A percentile compares a stretch with the other conserved stretches of the same genome.
These are phyloP conservation scores for Tetrahymena malaccensis DNA, from an alignment of 73 alveolate genomes.

Conservation along the genomic window DNA sequence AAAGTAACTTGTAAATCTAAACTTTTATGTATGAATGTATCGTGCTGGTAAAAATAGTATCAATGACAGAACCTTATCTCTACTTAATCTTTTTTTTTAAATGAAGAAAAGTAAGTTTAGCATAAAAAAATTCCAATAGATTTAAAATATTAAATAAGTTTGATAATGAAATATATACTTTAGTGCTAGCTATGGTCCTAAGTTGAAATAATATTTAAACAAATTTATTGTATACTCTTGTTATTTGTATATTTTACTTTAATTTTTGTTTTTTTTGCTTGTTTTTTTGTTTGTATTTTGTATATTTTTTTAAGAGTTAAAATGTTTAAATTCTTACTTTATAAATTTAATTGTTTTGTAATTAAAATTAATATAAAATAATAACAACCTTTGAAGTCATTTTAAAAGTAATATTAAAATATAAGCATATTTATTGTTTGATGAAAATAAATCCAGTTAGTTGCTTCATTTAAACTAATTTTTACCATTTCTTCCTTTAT, in stretches of 20 bases:
- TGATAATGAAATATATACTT: background rate
- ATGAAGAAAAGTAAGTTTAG: background rate
- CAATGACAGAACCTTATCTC: background rate
- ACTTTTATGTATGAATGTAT: background rate
- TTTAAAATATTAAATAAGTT: too few species aligned
- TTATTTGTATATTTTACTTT: background rate
- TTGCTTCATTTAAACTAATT: background rate
- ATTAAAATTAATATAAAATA: background rate
- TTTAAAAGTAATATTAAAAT: background rate
- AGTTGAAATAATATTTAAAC: background rate
- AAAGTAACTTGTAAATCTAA: background rate
- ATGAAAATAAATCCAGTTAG: background rate
- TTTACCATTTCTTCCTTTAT: background rate
- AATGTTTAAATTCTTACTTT: background rate
- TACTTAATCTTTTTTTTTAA: background rate
- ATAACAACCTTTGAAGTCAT: background rate
- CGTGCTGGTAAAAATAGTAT: too few species aligned
- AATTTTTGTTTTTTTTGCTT: background rate
- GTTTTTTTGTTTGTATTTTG: background rate
- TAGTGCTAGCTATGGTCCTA: background rate
- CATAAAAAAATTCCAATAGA: background rate
- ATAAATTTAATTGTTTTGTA: background rate
- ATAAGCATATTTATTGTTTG: background rate
- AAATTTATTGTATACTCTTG: too few species aligned
- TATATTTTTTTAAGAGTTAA: background rate